Evolutionary conservation across 371 early-diverging fungal species (phyloP).

Genomic region (Saksenaea oblongispora): DNA sequence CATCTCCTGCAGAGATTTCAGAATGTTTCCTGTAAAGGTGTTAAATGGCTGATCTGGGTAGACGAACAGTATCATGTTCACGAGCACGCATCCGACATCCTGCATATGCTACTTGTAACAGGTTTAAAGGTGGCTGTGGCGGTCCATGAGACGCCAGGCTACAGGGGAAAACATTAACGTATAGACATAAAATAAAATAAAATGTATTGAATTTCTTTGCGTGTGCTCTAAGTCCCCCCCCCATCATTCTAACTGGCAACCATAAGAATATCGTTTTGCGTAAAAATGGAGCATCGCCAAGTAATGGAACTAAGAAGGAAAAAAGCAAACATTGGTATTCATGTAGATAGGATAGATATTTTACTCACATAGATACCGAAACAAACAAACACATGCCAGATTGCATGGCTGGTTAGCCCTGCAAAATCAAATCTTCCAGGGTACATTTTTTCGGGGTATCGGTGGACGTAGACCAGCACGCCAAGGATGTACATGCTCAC

Average conservation of each 20-base stretch:
- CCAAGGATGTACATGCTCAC: constrained; percentile 58
- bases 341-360: background rate
- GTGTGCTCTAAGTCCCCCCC: background rate
- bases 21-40: constrained; percentile 47
- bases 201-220: background rate
- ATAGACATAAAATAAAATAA: constrained; percentile 40
- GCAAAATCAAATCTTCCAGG: constrained; percentile 78
- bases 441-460: constrained; percentile 73
- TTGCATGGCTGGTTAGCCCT: constrained; percentile 72
- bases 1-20: constrained; percentile 53
- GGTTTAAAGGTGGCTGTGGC: constrained; percentile 64
- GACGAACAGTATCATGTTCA: constrained; percentile 66
- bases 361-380: constrained; percentile 58
- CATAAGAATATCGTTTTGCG: constrained; percentile 40
- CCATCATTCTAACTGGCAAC: constrained; percentile 21
- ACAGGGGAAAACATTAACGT: constrained; percentile 42
- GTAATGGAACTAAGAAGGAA: constrained; percentile 47
- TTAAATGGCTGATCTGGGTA: constrained; percentile 54
- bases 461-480: constrained; percentile 56
- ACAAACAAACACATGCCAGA: constrained; percentile 79
- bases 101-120: constrained; percentile 58
- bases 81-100: constrained; percentile 55
- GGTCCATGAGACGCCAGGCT: constrained; percentile 60
- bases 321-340: background rate
- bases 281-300: constrained; percentile 51